These are phyloP conservation scores for Solanum pennellii DNA, from an alignment of 257 asterid genomes.

Conservation along the genomic window DNA sequence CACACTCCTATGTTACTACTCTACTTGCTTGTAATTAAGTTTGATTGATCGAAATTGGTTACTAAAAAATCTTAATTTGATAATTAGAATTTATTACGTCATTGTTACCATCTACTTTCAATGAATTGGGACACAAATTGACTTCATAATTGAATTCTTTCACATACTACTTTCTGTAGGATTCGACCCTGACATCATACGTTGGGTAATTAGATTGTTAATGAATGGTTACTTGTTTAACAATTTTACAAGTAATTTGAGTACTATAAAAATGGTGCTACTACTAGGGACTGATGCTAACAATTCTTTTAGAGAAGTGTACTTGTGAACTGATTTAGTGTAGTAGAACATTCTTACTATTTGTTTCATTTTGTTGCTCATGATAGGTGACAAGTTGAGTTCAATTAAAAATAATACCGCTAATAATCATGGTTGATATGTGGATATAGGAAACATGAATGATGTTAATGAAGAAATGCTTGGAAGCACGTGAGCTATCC, in stretches of 20 bases:
- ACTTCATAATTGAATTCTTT: too few relatives aligned
- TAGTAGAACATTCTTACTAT: not conserved
- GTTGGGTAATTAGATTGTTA: too few relatives aligned
- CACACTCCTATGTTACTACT: not conserved
- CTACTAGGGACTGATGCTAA: not conserved
- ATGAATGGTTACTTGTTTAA: not conserved
- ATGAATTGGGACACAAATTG: not conserved
- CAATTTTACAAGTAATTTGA: not conserved
- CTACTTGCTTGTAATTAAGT: not conserved
- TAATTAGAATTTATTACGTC: too few relatives aligned
- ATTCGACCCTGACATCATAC: not conserved
- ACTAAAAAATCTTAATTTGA: not conserved
- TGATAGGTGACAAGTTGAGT: not conserved
- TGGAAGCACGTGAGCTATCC: not conserved
- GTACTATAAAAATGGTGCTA: not conserved
- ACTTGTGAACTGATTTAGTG: not conserved
- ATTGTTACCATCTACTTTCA: not conserved
- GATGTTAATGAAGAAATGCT: not conserved
- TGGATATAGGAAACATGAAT: not conserved
- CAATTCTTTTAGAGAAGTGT: not conserved
- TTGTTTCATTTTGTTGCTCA: not conserved
- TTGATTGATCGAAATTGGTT: not conserved
- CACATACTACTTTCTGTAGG: not conserved
- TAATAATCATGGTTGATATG: not conserved
- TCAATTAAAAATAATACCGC: too few relatives aligned